These are phyloP conservation scores for Cladosporium colombiae DNA, from an alignment of 2,329 filamentous ascomycete genomes.

Conservation along the genomic window DNA sequence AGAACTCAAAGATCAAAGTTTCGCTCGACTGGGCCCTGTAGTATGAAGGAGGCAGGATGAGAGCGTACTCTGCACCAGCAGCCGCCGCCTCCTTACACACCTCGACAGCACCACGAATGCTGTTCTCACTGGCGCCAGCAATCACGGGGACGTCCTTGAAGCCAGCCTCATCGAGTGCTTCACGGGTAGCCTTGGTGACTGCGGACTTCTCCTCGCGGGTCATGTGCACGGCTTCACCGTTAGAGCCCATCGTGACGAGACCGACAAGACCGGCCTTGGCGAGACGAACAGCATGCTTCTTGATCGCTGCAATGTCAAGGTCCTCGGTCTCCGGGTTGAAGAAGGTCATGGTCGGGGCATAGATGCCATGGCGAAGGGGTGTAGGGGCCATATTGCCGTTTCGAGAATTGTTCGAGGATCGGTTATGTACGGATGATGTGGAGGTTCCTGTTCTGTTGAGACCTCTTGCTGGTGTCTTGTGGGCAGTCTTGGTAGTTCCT, in stretches of 20 bases:
- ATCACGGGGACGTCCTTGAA: conserved; percentile 77
- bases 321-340: conserved; percentile 83
- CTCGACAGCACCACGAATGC: conserved; percentile 77
- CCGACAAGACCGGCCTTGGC: conserved; percentile 76
- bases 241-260: conserved; percentile 84
- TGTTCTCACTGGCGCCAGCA: conserved; percentile 78
- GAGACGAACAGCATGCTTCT: conserved; percentile 77
- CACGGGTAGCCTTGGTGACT: conserved; percentile 75
- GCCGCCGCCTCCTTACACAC: conserved; percentile 66
- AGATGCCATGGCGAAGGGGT: conserved; percentile 79
- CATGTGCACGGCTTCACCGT: conserved; percentile 85
- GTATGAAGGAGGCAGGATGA: conserved; percentile 80
- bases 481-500: background rate
- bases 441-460: background rate
- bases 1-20: conserved; percentile 71
- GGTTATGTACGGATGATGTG: background rate
- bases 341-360: conserved; percentile 88
- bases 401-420: background rate
- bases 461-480: background rate
- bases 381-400: conserved; percentile 40
- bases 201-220: conserved; percentile 73
- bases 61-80: conserved; percentile 76
- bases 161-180: conserved; percentile 78
- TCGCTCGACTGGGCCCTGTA: conserved; percentile 78
- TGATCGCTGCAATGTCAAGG: conserved; percentile 76